phyloP scores from a whole-genome alignment of 1,284 basidiomycete species.

The Naganishia cerealis region DNA sequence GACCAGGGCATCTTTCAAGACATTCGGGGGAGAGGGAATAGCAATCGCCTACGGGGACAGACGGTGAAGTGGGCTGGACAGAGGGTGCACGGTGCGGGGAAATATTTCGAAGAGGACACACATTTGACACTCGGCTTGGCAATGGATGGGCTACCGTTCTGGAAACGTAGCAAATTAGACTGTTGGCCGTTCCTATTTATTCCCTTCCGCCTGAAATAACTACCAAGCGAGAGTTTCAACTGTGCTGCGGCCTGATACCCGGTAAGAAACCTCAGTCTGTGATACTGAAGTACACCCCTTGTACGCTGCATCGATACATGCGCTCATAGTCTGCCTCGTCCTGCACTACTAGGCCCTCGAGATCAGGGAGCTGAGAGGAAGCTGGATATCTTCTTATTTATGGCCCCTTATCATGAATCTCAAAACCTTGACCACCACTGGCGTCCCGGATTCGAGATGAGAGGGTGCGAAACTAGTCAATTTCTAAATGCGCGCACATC shows the following conservation, averaged over 20 bases:
- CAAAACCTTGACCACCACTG: background rate
- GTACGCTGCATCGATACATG: no score
- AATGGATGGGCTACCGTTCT: background rate
- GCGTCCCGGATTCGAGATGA: background rate
- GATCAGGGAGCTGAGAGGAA: no score
- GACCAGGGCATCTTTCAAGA: background rate
- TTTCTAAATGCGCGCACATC: background rate
- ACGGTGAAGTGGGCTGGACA: background rate
- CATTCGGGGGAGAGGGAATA: background rate
- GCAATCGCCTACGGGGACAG: no score
- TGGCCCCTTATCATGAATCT: background rate
- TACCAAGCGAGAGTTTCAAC: background rate
- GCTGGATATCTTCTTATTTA: background rate
- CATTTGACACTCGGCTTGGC: background rate
- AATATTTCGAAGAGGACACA: background rate
- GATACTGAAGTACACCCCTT: background rate
- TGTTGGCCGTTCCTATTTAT: conserved; percentile 5
- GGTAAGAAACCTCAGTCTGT: background rate
- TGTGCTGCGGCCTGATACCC: conserved; percentile 12
- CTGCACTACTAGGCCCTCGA: no score
- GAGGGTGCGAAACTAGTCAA: background rate
- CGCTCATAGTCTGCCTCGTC: no score
- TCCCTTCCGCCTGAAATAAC: background rate
- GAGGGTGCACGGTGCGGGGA: background rate
- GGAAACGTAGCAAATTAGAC: background rate